Conservation (phyloP, 208 protist genomes). For the Acanthamoeba lenticulata region DNA sequence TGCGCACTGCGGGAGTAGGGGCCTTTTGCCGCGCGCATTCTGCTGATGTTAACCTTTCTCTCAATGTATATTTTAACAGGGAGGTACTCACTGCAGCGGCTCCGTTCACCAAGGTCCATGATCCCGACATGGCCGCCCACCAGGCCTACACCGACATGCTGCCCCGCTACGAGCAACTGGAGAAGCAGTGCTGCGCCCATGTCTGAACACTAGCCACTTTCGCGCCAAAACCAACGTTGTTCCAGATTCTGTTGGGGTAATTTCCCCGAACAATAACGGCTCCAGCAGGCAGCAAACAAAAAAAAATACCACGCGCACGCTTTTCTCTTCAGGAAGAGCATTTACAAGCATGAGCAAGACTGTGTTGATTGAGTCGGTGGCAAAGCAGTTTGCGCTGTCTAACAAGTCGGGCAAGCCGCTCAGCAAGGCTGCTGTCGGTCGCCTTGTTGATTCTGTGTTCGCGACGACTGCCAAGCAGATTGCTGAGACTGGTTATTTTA, state of each 20-base stretch:
- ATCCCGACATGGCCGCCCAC: neutral
- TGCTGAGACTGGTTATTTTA: neutral
- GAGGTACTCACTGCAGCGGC: neutral
- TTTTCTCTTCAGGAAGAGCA: too few species aligned
- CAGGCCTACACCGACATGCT: slow-evolving; percentile 17
- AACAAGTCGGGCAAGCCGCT: slow-evolving; percentile 8
- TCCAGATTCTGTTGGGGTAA: too few species aligned
- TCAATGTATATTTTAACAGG: neutral
- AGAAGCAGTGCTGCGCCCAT: neutral
- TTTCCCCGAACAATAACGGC: too few species aligned
- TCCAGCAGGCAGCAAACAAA: too few species aligned
- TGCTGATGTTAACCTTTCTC: too few species aligned
- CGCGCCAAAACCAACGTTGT: too few species aligned
- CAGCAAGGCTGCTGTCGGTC: neutral
- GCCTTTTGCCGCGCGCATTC: too few species aligned
- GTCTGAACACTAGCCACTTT: too few species aligned
- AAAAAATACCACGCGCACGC: too few species aligned
- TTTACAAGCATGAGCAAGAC: slow-evolving; percentile 66
- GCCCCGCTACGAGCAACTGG: neutral
- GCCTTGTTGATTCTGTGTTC: slow-evolving; percentile 7
- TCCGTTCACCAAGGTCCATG: slow-evolving; percentile 27
- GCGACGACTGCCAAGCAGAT: neutral
- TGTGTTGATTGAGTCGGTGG: neutral
- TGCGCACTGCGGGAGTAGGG: too few species aligned
- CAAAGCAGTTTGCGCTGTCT: slow-evolving; percentile 9